These are phyloP conservation scores for Halteria grandinella DNA, from an alignment of 73 alveolate genomes.

Conservation along the genomic window DNA sequence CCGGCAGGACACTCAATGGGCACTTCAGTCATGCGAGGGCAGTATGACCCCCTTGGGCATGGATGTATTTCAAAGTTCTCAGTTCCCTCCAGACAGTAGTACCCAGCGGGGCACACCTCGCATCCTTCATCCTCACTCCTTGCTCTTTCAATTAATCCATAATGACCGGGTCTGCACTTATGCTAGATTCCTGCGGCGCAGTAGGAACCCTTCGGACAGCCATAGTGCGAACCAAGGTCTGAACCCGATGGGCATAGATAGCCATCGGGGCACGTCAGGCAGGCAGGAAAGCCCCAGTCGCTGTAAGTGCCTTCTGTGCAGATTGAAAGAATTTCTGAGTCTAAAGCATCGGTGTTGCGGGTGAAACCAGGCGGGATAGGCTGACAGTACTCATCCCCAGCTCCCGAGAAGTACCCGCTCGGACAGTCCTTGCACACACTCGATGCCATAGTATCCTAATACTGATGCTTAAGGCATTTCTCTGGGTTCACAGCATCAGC, in stretches of 20 bases:
- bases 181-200: slow-evolving; percentile 46
- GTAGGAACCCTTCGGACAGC: slow-evolving; percentile 74
- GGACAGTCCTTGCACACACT: slow-evolving; percentile 43
- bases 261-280: slow-evolving; percentile 65
- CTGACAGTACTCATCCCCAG: slow-evolving; percentile 47
- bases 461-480: background rate
- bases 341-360: slow-evolving; percentile 50
- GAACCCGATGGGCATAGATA: slow-evolving; percentile 60
- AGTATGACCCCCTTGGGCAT: slow-evolving; percentile 74
- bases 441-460: slow-evolving; percentile 23
- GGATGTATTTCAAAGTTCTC: slow-evolving; percentile 41
- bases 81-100: slow-evolving; percentile 62
- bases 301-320: slow-evolving; percentile 55
- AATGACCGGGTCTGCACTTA: slow-evolving; percentile 53
- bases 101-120: slow-evolving; percentile 75
- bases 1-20: slow-evolving; percentile 71
- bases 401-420: slow-evolving; percentile 48
- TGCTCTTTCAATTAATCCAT: slow-evolving; percentile 55
- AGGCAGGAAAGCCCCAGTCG: slow-evolving; percentile 35
- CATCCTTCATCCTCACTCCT: slow-evolving; percentile 37
- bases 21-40: slow-evolving; percentile 65
- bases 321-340: slow-evolving; percentile 1
- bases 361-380: slow-evolving; percentile 74
- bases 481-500: background rate
- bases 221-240: slow-evolving; percentile 29